A percentile compares a stretch with the other conserved stretches of the same genome.
phyloP scores from a whole-genome alignment of 2,329 filamentous ascomycete species.

The Exserohilum turcica region DNA sequence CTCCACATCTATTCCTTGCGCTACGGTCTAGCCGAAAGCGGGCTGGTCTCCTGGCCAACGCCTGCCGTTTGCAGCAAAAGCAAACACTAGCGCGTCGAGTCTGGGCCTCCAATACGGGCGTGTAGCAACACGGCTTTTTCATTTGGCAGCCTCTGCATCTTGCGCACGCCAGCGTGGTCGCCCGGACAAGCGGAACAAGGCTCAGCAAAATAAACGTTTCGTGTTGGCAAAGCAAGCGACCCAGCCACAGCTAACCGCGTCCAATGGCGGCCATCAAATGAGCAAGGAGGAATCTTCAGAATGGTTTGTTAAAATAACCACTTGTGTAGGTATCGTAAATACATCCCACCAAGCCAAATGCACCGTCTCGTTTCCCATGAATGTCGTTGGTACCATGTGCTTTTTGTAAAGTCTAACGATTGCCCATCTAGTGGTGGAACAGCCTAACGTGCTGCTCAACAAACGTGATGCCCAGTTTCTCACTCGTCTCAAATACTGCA shows the following conservation, averaged over 20 bases:
- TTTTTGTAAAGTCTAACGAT: background rate
- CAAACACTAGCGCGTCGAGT: constrained; percentile 20
- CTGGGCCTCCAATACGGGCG: background rate
- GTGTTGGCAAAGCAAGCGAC: too few relatives aligned
- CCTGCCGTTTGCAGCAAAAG: constrained; percentile 17
- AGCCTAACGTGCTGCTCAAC: constrained; percentile 92
- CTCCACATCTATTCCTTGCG: constrained; percentile 19
- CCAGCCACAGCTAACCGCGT: background rate
- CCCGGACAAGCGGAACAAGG: background rate
- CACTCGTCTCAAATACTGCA: constrained; percentile 83
- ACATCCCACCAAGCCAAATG: background rate
- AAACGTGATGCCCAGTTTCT: constrained; percentile 90
- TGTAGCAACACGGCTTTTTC: background rate
- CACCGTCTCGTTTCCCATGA: constrained; percentile 8
- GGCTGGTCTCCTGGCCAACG: constrained; percentile 11
- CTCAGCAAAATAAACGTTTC: background rate
- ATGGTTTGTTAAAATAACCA: constrained; percentile 12
- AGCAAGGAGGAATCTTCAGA: background rate
- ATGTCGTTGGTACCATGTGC: constrained; percentile 2
- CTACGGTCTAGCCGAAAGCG: constrained; percentile 10
- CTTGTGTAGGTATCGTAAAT: constrained; percentile 12
- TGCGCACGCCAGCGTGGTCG: too few relatives aligned
- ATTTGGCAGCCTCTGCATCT: too few relatives aligned
- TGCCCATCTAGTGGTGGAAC: constrained; percentile 79
- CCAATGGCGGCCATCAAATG: background rate